Evolutionary conservation across 2,329 filamentous ascomycete species (phyloP), one percentile per base, ranked within the genome.

Genomic region (Cercospora zeae-maydis): DNA sequence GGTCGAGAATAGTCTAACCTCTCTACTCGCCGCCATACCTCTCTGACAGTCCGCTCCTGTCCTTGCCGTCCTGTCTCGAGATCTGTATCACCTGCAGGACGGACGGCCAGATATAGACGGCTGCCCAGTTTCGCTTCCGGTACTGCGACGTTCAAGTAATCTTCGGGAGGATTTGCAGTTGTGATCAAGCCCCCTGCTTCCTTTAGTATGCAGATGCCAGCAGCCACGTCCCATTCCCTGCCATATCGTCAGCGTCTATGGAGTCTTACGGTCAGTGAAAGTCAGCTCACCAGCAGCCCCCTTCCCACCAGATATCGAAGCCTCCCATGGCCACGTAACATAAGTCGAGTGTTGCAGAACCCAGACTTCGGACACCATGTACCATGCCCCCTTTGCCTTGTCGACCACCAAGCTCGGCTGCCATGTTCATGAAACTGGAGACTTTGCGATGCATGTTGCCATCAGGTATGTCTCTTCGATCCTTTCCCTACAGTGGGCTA

Each of bases 261-360:
- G 6, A 4, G 13, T 24, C 9, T 4, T 45, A 24, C 13, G 10
- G 11, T 2, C 3, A 14, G 13, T 14, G 14, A 36, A 14, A 30
- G 3, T 36, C 9, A 31, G 64, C 68, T 51, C 59, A 74, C 70
- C 69, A 71, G 56, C 69, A 71, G 6, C 89, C 89, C 2, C 88
- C 89, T 73, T 92, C 89, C 89, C 89, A 92, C 89, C 89, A 92
- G 10, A 92, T 90, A 75, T 92, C 89, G 67, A 92, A 87, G 0
- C 86, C 81, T 0, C 67, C 89, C 83, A 89, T 89, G 11, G 90
- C 89, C 9, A 86, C 85, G 73, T 92, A 92, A 0, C 88, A 89
- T 54, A 92, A 76, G 74, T 92, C 89, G 59, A 92, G 73, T 1
- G 89, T 90, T 8, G 89, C 89, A 71, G 88, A 88, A 24, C 89